Base-by-base conservation (phyloP, 768 basidiomycete species). In the Trametes sanguinea region DNA sequence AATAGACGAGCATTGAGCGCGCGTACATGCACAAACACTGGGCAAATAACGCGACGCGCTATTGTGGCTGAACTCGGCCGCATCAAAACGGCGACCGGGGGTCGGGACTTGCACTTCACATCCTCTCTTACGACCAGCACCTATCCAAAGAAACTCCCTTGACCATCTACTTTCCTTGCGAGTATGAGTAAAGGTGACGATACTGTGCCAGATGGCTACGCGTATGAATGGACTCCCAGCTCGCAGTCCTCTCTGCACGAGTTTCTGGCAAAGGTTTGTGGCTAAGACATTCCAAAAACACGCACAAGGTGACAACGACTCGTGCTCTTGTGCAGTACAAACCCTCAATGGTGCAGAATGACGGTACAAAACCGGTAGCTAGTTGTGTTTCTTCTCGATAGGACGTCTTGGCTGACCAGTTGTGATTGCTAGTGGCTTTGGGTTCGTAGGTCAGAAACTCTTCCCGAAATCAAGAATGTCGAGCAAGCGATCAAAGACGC, bases 341-440 rank as follows among this genome's bases (percentile, higher is more conserved):
- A 54, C 89, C 90, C 1, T 90, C 88, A 16, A 87, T 90, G 88
- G 85, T 90, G 9, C 84, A 88, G 65, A 83, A 91, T 68, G 87
- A 90, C 60, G 89, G 89, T 4, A 86, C 79, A 0, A 90, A 89
- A 72, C 88, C 88, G 45, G 89, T 90, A 57, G 16, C 11, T 29
- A 11, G 29, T 29, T 32, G 30, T 7, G 1, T 35, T 10, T 13
- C 13, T 8, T 4, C 1, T 17, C 22, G 7, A 43, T 14, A 11
- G 6, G 22, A 17, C 16, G 22, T 27, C 32, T 14, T n/a, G 9
- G 17, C n/a, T 59, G 32, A n/a, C 11, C 10, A 9, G 22, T 46
- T 32, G 22, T 16, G 30, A 17, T 17, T 39, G 30, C 11, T 57
- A 89, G 87, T 91, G 89, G 88, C 80, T 90, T 55, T 90, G 87